These are phyloP conservation scores for Saccharomyces paradoxus DNA, from an alignment of 805 yeast species.

Conservation along the genomic window DNA sequence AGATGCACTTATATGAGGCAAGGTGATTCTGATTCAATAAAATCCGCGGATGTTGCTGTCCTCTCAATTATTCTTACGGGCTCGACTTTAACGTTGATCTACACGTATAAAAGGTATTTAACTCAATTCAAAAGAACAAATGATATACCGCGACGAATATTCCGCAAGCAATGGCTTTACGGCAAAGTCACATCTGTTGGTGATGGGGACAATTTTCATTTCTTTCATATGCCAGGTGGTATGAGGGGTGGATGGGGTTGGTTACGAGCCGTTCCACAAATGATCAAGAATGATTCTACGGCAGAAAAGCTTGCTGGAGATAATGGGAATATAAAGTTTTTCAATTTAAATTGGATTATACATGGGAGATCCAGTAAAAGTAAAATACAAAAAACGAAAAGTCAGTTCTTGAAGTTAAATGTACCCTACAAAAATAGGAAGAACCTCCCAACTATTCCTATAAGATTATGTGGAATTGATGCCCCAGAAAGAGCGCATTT, in stretches of 20 bases:
- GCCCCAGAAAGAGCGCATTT: slow-evolving; percentile 95
- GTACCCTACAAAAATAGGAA: slow-evolving; percentile 26
- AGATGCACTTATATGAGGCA: background rate
- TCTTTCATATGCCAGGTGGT: slow-evolving; percentile 94
- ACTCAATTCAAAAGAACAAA: slow-evolving; percentile 42
- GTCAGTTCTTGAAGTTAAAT: slow-evolving; percentile 19
- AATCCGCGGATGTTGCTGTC: slow-evolving; percentile 12
- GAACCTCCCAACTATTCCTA: slow-evolving; percentile 51
- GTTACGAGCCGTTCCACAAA: slow-evolving; percentile 59
- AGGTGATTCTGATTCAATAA: slow-evolving; percentile 1
- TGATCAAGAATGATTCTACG: slow-evolving; percentile 17
- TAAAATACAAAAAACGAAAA: slow-evolving; percentile 6
- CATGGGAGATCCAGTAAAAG: background rate
- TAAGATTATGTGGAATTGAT: slow-evolving; percentile 86
- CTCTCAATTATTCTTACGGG: slow-evolving; percentile 32
- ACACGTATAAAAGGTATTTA: slow-evolving; percentile 40
- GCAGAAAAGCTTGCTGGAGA: background rate
- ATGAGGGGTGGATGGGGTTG: slow-evolving; percentile 86
- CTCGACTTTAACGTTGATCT: slow-evolving; percentile 35
- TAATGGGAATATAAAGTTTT: background rate
- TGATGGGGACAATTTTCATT: slow-evolving; percentile 90
- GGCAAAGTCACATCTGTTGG: slow-evolving; percentile 89
- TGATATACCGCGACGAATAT: slow-evolving; percentile 42
- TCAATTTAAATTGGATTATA: background rate
- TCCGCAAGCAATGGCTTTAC: slow-evolving; percentile 39